Evolutionary conservation across 2,329 filamentous ascomycete species (phyloP).

Genomic region (Aspergillus intermedius): DNA sequence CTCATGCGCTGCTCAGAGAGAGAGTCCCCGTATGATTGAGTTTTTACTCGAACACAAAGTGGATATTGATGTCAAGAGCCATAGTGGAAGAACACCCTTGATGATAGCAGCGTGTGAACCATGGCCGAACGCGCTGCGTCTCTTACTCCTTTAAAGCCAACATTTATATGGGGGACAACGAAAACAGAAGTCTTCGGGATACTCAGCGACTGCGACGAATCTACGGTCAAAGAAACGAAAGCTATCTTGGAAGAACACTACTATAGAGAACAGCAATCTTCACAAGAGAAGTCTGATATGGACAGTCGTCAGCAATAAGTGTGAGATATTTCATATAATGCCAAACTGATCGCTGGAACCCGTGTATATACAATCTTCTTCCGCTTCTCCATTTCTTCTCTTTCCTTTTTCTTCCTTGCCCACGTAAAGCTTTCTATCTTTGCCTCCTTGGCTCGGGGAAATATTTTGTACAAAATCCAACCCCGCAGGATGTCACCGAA

Average conservation of each 20-base stretch:
- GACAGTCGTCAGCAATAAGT: too few species aligned
- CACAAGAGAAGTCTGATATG: too few species aligned
- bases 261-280: background rate
- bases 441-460: background rate
- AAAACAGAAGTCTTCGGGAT: background rate
- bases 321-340: background rate
- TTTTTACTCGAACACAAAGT: slow-evolving; percentile 15
- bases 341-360: background rate
- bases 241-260: background rate
- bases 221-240: background rate
- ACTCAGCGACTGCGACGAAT: background rate
- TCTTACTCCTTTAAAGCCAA: slow-evolving; percentile 6
- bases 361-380: background rate
- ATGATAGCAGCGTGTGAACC: slow-evolving; percentile 2
- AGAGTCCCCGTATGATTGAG: slow-evolving; percentile 4
- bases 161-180: background rate
- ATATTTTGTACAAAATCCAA: too few species aligned
- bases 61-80: slow-evolving; percentile 11
- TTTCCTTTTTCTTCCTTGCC: background rate
- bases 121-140: background rate
- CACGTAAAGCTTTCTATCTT: background rate
- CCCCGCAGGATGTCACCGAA: background rate
- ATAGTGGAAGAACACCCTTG: slow-evolving; percentile 1
- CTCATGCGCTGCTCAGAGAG: slow-evolving; percentile 1
- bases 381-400: background rate